Conservation (phyloP, 805 yeast species). For the Teunomyces lycoperdinae region DNA sequence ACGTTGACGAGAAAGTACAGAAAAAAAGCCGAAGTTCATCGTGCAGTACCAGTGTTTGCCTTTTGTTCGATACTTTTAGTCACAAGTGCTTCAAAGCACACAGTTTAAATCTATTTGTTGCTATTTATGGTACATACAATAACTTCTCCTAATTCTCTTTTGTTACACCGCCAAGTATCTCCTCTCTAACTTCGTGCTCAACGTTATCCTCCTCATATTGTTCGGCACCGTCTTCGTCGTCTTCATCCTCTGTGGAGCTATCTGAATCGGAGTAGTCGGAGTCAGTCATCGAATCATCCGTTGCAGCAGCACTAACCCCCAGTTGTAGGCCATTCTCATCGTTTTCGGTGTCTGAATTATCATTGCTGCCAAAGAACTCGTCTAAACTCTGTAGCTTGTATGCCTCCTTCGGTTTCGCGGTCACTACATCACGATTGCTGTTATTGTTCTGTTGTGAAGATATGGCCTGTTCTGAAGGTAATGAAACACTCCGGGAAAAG, state of each 20-base stretch:
- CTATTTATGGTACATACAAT: neutral
- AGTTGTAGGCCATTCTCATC: slow-evolving; percentile 13
- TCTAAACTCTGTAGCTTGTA: slow-evolving; percentile 77
- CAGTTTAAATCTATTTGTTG: neutral
- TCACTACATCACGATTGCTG: neutral
- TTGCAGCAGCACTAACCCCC: neutral
- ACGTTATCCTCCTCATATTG: slow-evolving; percentile 17
- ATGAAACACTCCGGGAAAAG: slow-evolving; percentile 15
- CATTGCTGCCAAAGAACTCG: slow-evolving; percentile 65
- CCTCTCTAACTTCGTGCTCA: slow-evolving; percentile 7
- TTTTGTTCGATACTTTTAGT: neutral
- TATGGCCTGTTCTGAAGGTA: slow-evolving; percentile 20
- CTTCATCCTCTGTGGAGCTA: slow-evolving; percentile 8
- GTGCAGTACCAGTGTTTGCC: neutral
- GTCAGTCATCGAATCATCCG: neutral
- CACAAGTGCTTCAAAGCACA: neutral
- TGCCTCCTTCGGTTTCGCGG: slow-evolving; percentile 19
- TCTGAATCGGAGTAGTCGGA: slow-evolving; percentile 18
- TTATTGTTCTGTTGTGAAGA: slow-evolving; percentile 18
- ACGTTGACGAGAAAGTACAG: neutral
- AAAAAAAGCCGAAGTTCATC: neutral
- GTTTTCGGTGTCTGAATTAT: slow-evolving; percentile 16
- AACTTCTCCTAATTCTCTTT: neutral
- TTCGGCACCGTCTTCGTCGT: slow-evolving; percentile 4
- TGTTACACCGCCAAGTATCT: neutral